Conservation (phyloP, 352 stramenopile genomes). For the Aphanomyces euteiches region DNA sequence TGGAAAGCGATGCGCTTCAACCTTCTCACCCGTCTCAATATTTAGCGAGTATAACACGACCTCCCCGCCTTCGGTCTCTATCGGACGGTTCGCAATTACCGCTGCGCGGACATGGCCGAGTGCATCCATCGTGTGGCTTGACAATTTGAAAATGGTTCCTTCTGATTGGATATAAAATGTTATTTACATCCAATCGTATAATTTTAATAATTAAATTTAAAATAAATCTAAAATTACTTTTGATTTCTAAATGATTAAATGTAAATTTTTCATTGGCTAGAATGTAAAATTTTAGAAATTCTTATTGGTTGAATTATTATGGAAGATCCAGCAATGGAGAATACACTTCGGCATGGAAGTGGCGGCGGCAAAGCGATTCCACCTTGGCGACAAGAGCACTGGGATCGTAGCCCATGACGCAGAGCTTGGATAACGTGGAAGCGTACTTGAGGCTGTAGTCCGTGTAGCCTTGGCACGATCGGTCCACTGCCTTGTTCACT, state of each 20-base stretch:
- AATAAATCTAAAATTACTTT: not conserved
- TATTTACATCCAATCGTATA: slow-evolving; percentile 1
- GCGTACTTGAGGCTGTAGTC: slow-evolving; percentile 28
- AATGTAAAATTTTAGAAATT: not conserved
- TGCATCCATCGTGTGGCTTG: slow-evolving; percentile 13
- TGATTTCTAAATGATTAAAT: no score
- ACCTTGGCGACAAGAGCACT: not conserved
- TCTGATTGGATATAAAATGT: slow-evolving; percentile 18
- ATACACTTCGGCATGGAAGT: slow-evolving; percentile 1
- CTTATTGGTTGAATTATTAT: not conserved
- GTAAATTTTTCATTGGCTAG: no score
- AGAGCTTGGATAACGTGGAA: not conserved
- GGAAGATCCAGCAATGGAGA: not conserved
- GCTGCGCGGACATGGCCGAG: slow-evolving; percentile 21
- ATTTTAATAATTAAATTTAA: not conserved
- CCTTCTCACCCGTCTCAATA: slow-evolving; percentile 32
- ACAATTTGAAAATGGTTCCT: slow-evolving; percentile 13
- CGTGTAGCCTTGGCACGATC: slow-evolving; percentile 11
- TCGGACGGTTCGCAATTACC: slow-evolving; percentile 29
- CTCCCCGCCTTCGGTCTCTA: slow-evolving; percentile 53
- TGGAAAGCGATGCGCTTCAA: slow-evolving; percentile 44
- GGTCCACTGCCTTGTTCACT: not conserved
- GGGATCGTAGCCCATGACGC: slow-evolving; percentile 5
- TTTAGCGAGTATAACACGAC: slow-evolving; percentile 58
- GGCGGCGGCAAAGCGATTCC: not conserved